phyloP scores from a whole-genome alignment of 805 yeast species.

The Kluyveromyces wickerhamii region DNA sequence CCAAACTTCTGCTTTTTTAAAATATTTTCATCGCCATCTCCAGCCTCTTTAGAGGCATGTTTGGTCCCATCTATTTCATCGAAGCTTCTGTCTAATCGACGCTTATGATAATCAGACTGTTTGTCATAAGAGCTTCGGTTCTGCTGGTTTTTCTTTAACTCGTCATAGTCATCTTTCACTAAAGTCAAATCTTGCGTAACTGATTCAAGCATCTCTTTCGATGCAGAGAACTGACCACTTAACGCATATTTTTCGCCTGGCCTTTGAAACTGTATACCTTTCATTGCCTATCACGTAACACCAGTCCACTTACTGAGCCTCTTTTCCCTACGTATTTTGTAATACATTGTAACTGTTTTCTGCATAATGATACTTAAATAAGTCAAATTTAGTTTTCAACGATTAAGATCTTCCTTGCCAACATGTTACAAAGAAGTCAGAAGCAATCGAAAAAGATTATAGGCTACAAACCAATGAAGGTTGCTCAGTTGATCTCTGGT shows the following conservation, averaged over 20 bases:
- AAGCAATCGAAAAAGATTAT: too few species aligned
- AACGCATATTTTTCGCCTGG: constrained; percentile 16
- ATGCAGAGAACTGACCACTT: constrained; percentile 36
- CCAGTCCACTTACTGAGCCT: too few species aligned
- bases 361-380: too few species aligned
- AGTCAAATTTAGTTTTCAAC: too few species aligned
- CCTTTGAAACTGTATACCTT: neutral
- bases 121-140: constrained; percentile 28
- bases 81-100: constrained; percentile 28
- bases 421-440: too few species aligned
- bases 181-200: constrained; percentile 21
- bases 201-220: constrained; percentile 27
- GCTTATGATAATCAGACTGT: constrained; percentile 43
- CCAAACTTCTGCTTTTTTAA: constrained; percentile 12
- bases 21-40: neutral
- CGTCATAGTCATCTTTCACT: constrained; percentile 26
- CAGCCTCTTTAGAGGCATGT: neutral
- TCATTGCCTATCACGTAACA: constrained; percentile 1
- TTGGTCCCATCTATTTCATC: constrained; percentile 27
- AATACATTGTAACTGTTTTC: too few species aligned
- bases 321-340: too few species aligned
- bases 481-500: too few species aligned
- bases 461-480: too few species aligned
- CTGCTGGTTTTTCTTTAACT: constrained; percentile 19
- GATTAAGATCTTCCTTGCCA: too few species aligned